A percentile compares a stretch with the other conserved stretches of the same genome.
Evolutionary conservation across 768 basidiomycete genomes (phyloP).

Genomic region (Amanita rubescens): DNA sequence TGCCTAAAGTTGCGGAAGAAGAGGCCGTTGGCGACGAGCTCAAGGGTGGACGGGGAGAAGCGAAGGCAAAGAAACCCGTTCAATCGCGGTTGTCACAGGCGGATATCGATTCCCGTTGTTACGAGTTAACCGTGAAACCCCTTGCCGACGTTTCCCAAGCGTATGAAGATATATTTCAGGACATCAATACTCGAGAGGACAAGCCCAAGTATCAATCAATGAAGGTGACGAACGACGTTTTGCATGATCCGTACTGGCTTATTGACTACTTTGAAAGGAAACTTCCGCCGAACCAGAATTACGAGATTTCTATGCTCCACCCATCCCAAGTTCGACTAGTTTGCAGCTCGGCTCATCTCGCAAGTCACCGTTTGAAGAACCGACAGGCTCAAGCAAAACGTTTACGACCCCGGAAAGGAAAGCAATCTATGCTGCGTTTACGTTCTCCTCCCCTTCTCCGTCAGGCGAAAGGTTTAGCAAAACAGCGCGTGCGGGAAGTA

Average conservation of each 20-base stretch:
- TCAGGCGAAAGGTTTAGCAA: conserved; percentile 47
- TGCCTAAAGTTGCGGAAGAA: conserved; percentile 44
- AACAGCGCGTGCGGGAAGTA: conserved; percentile 27
- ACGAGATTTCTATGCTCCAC: conserved; percentile 44
- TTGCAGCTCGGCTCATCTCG: conserved; percentile 16
- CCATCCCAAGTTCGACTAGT: conserved; percentile 24
- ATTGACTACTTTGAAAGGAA: conserved; percentile 30
- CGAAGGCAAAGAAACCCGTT: background rate
- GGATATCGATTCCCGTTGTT: conserved; percentile 65
- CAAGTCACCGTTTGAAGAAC: conserved; percentile 20
- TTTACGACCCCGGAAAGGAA: conserved; percentile 73
- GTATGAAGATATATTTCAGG: conserved; percentile 40
- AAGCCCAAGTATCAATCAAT: conserved; percentile 33
- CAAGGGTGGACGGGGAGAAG: background rate
- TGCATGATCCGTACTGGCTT: background rate
- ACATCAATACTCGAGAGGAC: conserved; percentile 24
- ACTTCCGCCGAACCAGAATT: conserved; percentile 49
- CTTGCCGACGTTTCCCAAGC: conserved; percentile 71
- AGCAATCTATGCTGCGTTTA: conserved; percentile 66
- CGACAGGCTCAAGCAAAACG: conserved; percentile 23
- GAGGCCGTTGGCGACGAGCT: conserved; percentile 12
- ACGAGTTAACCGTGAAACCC: conserved; percentile 72
- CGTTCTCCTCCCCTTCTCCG: conserved; percentile 69
- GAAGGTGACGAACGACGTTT: conserved; percentile 33
- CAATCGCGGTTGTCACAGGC: conserved; percentile 35